These are phyloP conservation scores for Nematodospora anomalae DNA, from an alignment of 1,139 yeast genomes.

Conservation along the genomic window DNA sequence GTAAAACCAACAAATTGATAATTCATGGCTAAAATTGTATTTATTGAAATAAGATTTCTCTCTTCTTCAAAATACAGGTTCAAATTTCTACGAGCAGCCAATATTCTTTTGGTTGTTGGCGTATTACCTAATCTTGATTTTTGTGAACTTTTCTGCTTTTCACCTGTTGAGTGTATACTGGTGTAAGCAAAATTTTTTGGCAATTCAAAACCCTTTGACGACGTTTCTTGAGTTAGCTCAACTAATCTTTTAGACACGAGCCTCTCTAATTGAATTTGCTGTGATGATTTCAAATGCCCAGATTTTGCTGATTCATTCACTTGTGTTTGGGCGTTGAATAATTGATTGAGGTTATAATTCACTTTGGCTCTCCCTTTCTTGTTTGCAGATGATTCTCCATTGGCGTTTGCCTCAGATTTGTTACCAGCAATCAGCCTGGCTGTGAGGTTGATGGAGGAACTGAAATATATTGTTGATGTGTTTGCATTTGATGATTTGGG, in stretches of 20 bases:
- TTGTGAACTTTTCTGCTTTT: constrained; percentile 21
- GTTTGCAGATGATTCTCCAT: constrained; percentile 19
- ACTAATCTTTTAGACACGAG: constrained; percentile 37
- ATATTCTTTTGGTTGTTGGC: constrained; percentile 45
- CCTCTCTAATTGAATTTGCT: constrained; percentile 45
- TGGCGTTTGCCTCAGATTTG: constrained; percentile 5
- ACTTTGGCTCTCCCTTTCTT: constrained; percentile 39
- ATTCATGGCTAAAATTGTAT: constrained; percentile 41
- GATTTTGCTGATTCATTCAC: constrained; percentile 20
- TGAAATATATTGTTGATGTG: constrained; percentile 42
- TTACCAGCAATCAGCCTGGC: constrained; percentile 33
- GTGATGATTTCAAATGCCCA: constrained; percentile 45
- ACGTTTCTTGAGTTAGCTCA: constrained; percentile 37
- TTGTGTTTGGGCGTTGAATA: constrained; percentile 48
- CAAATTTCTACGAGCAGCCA: constrained; percentile 47
- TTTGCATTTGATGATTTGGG: constrained; percentile 38
- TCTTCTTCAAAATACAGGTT: constrained; percentile 51
- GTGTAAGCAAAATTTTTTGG: constrained; percentile 45
- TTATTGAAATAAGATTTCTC: constrained; percentile 43
- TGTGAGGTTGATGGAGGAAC: constrained; percentile 44
- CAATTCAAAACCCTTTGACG: constrained; percentile 35
- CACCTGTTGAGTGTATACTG: constrained; percentile 26
- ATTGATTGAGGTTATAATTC: constrained; percentile 45
- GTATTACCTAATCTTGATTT: constrained; percentile 43
- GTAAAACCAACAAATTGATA: constrained; percentile 43